Evolutionary conservation across 2,329 filamentous ascomycete genomes (phyloP).

Genomic region (Pseudopyricularia javanii): DNA sequence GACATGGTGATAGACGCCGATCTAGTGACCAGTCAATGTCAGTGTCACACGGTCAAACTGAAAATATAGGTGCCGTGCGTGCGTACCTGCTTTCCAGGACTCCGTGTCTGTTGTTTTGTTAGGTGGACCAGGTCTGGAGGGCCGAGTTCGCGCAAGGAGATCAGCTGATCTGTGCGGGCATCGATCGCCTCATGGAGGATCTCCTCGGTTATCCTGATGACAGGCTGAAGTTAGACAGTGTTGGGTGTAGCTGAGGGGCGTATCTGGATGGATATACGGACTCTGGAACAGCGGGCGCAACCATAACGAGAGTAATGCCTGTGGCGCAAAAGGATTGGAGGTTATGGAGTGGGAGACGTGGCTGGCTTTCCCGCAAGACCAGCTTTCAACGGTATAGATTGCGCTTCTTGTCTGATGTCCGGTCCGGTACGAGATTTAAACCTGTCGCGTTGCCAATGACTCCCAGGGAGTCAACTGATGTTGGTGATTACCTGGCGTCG

Average conservation of each 20-base stretch:
- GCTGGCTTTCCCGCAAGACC: neutral
- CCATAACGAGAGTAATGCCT: constrained; percentile 35
- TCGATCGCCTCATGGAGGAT: constrained; percentile 85
- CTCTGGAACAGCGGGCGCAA: constrained; percentile 66
- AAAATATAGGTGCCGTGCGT: neutral
- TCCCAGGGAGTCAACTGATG: neutral
- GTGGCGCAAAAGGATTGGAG: neutral
- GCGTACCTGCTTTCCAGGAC: constrained; percentile 41
- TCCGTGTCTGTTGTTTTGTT: constrained; percentile 58
- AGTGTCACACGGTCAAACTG: constrained; percentile 4
- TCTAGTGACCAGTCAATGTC: constrained; percentile 32
- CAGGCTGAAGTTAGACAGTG: constrained; percentile 7
- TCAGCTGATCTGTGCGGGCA: constrained; percentile 78
- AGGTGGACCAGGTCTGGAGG: constrained; percentile 94
- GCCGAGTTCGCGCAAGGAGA: constrained; percentile 79
- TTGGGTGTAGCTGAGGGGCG: constrained; percentile 1
- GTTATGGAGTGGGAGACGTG: neutral
- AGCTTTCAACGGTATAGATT: neutral
- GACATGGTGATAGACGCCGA: constrained; percentile 94
- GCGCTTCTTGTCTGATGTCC: neutral
- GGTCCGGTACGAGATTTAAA: neutral
- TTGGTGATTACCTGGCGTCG: neutral
- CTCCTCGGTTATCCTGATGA: constrained; percentile 76
- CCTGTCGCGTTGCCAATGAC: neutral
- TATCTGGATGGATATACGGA: constrained; percentile 27